These are phyloP conservation scores for Aspergillus cristatus DNA, from an alignment of 495 filamentous ascomycete species.

Conservation along the genomic window DNA sequence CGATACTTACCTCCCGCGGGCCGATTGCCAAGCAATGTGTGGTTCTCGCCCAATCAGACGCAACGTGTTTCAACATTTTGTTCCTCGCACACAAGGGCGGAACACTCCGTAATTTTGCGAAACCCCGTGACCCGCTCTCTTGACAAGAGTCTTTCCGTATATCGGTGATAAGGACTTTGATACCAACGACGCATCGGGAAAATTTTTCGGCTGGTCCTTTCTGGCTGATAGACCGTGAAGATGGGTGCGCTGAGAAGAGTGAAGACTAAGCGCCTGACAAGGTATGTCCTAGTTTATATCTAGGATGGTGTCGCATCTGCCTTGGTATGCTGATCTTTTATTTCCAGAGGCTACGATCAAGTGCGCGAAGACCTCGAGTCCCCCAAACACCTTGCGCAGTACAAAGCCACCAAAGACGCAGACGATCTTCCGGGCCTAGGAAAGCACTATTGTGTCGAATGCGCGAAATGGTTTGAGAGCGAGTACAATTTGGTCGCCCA, in stretches of 20 bases:
- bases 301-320: too few species aligned
- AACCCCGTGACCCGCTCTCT: slow-evolving; percentile 16
- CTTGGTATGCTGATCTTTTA: not conserved
- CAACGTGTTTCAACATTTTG: slow-evolving; percentile 19
- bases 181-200: slow-evolving; percentile 14
- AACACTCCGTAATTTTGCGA: slow-evolving; percentile 14
- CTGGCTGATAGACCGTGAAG: slow-evolving; percentile 14
- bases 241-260: slow-evolving; percentile 49
- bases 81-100: slow-evolving; percentile 22
- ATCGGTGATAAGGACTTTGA: slow-evolving; percentile 31
- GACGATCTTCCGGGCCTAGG: slow-evolving; percentile 86
- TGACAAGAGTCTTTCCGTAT: slow-evolving; percentile 25
- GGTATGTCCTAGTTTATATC: slow-evolving; percentile 30
- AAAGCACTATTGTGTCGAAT: slow-evolving; percentile 81
- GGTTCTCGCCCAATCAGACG: slow-evolving; percentile 22
- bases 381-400: slow-evolving; percentile 65
- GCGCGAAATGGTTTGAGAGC: slow-evolving; percentile 91
- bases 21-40: slow-evolving; percentile 33
- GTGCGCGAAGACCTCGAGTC: slow-evolving; percentile 68
- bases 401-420: slow-evolving; percentile 65
- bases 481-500: slow-evolving; percentile 69
- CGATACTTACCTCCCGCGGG: slow-evolving; percentile 48
- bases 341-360: slow-evolving; percentile 73
- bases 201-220: slow-evolving; percentile 4
- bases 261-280: slow-evolving; percentile 52